Percentiles rank a stretch among this genome's conserved stretches.
These are phyloP conservation scores for Yamadazyma phyllophila DNA, from an alignment of 805 yeast species.

Conservation along the genomic window DNA sequence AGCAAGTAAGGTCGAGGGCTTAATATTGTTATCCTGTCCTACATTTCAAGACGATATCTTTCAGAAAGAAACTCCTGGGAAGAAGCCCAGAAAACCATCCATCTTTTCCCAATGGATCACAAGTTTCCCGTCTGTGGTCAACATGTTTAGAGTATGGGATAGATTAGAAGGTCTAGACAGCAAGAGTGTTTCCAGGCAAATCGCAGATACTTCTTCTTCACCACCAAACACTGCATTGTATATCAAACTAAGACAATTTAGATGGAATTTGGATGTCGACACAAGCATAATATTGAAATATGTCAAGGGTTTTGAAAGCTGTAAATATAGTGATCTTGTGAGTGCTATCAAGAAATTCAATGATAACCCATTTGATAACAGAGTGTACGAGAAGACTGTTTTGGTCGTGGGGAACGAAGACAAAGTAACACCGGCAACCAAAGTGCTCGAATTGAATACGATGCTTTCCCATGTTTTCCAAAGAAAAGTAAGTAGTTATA, in stretches of 20 bases:
- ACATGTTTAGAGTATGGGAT: constrained; percentile 56
- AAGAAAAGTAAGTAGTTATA: constrained; percentile 30
- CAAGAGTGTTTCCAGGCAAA: constrained; percentile 56
- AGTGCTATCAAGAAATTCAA: constrained; percentile 35
- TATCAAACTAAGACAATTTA: constrained; percentile 54
- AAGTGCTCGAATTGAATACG: constrained; percentile 28
- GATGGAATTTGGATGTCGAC: constrained; percentile 69
- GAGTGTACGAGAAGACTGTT: constrained; percentile 44
- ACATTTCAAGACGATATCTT: constrained; percentile 20
- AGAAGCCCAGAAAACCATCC: constrained; percentile 1
- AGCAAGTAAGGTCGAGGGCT: constrained; percentile 41
- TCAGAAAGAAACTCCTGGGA: neutral
- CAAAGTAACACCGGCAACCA: constrained; percentile 47
- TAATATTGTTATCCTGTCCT: constrained; percentile 53
- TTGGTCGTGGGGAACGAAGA: constrained; percentile 61
- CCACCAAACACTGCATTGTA: constrained; percentile 20
- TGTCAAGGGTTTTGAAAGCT: constrained; percentile 47
- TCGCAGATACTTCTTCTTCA: constrained; percentile 23
- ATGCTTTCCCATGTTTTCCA: constrained; percentile 23
- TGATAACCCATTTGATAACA: constrained; percentile 29
- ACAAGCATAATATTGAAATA: constrained; percentile 54
- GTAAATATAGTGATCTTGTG: constrained; percentile 44
- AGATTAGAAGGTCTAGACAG: constrained; percentile 63
- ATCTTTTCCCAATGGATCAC: constrained; percentile 23
- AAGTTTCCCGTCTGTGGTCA: constrained; percentile 47